Percentiles rank a stretch among this genome's conserved stretches.
phyloP scores from a whole-genome alignment of 441 rosid genomes.

The Jatropha multifida region DNA sequence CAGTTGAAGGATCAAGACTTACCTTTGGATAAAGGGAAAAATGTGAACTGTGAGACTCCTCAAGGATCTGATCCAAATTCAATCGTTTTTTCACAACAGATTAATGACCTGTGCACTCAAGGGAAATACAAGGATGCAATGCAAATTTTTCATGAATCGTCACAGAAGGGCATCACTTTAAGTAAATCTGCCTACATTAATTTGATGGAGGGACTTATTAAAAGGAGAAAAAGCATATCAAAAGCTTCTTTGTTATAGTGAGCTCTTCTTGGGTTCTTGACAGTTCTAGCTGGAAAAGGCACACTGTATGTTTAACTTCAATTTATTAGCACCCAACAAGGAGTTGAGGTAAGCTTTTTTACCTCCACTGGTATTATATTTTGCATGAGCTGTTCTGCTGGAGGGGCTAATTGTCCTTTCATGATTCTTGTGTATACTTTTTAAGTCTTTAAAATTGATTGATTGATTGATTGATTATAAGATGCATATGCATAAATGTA shows the following conservation, averaged over 20 bases:
- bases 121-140: slow-evolving; percentile 64
- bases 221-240: slow-evolving; percentile 51
- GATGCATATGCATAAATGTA: background rate
- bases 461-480: background rate
- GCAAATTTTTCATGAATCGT: slow-evolving; percentile 40
- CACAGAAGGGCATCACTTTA: slow-evolving; percentile 39
- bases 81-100: slow-evolving; percentile 51
- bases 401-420: background rate
- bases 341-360: slow-evolving; percentile 6
- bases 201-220: slow-evolving; percentile 56
- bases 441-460: background rate
- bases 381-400: background rate
- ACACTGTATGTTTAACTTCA: background rate
- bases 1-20: slow-evolving; percentile 34
- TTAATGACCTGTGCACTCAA: slow-evolving; percentile 60
- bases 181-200: slow-evolving; percentile 41
- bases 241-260: slow-evolving; percentile 27
- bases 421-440: background rate
- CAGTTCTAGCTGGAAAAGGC: background rate
- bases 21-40: slow-evolving; percentile 26
- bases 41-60: slow-evolving; percentile 23
- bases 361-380: background rate
- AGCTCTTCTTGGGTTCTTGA: slow-evolving; percentile 7
- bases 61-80: slow-evolving; percentile 41
- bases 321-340: background rate